A percentile compares a stretch with the other conserved stretches of the same genome.
Conservation (phyloP, 2,329 filamentous ascomycete species). For the Onygenales sp. region DNA sequence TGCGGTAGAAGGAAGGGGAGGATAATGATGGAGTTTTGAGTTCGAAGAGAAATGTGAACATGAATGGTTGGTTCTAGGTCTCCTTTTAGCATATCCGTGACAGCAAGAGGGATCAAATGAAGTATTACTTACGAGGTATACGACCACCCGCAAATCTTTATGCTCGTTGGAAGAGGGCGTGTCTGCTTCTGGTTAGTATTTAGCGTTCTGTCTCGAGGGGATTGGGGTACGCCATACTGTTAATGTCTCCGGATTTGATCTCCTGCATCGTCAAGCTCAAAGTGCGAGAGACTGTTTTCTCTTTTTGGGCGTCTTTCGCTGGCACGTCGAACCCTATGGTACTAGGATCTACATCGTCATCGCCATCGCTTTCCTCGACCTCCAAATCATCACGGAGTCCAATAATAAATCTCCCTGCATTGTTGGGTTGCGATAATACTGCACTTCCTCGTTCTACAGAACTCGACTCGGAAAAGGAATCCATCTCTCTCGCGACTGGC, state of each 20-base stretch:
- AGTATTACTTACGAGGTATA: slow-evolving; percentile 30
- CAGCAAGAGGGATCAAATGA: not conserved
- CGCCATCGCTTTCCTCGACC: slow-evolving; percentile 25
- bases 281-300: slow-evolving; percentile 27
- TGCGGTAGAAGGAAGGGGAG: slow-evolving; percentile 36
- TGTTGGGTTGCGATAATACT: slow-evolving; percentile 16
- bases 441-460: slow-evolving; percentile 13
- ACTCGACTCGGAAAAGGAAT: slow-evolving; percentile 11
- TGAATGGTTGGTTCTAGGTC: slow-evolving; percentile 34
- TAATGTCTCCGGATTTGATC: slow-evolving; percentile 7
- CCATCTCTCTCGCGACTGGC: not conserved
- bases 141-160: slow-evolving; percentile 24
- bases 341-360: slow-evolving; percentile 10
- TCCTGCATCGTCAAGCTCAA: slow-evolving; percentile 24
- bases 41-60: slow-evolving; percentile 42
- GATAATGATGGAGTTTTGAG: slow-evolving; percentile 31
- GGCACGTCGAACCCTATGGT: not conserved
- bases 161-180: not conserved
- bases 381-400: slow-evolving; percentile 35
- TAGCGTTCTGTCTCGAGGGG: not conserved
- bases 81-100: not conserved
- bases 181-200: not conserved
- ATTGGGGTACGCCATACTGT: slow-evolving; percentile 11
- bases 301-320: slow-evolving; percentile 11
- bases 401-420: slow-evolving; percentile 31